Conservation (phyloP, 2,329 filamentous ascomycete genomes). For the Arachnomyces sp. region DNA sequence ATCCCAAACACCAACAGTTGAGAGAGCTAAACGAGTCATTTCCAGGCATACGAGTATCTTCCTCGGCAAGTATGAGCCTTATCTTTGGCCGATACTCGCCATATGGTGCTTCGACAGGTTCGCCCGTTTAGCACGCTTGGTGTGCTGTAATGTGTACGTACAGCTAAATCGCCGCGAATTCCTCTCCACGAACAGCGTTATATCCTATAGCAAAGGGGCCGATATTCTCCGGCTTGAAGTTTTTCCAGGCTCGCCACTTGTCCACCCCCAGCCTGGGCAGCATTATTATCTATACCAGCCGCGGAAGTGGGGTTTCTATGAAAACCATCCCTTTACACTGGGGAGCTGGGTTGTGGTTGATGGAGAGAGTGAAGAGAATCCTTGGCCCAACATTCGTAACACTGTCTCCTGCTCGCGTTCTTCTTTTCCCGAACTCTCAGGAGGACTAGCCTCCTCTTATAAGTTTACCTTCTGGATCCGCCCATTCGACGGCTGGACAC, state of each 20-base stretch:
- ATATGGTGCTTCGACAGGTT: constrained; percentile 42
- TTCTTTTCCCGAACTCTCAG: no score
- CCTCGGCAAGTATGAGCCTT: constrained; percentile 37
- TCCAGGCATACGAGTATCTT: constrained; percentile 39
- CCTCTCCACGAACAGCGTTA: constrained; percentile 24
- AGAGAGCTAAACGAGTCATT: not conserved
- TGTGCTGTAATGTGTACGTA: constrained; percentile 34
- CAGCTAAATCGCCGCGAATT: constrained; percentile 11
- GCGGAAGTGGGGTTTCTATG: constrained; percentile 31
- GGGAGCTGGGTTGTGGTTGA: constrained; percentile 13
- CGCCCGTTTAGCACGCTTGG: constrained; percentile 30
- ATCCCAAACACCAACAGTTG: not conserved
- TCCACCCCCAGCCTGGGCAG: constrained; percentile 32
- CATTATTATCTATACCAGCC: constrained; percentile 43
- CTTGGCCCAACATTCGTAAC: not conserved
- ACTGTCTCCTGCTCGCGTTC: no score
- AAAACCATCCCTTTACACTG: constrained; percentile 43
- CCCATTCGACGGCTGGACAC: constrained; percentile 40
- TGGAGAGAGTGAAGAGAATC: not conserved
- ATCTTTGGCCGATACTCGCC: constrained; percentile 39
- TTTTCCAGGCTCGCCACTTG: constrained; percentile 21
- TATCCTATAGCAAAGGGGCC: constrained; percentile 31
- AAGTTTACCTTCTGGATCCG: constrained; percentile 38
- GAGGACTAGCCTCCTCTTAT: constrained; percentile 9
- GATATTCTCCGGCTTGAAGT: constrained; percentile 38